Base-by-base conservation (phyloP, 176 grass and related monocot species). In the Chloris gayana region DNA sequence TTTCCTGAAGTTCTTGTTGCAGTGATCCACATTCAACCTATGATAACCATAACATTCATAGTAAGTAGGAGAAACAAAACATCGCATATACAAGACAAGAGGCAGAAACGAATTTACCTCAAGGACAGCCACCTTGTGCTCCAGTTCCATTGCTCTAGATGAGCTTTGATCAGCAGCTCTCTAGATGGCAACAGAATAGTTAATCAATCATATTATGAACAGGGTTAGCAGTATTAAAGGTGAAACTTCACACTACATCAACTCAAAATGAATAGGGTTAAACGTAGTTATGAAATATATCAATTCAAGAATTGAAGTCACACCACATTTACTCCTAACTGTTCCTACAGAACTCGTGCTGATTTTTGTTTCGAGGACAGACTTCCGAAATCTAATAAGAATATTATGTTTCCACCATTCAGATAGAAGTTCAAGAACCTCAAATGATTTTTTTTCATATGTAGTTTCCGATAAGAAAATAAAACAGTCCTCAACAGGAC, bases 141-240 rank as follows among this genome's bases (percentile, higher is more conserved):
- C 96, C 79, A 87, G 87, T 81, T 99, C 96, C 77, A 82, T 76
- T 82, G 90, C 96, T 79, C 91, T 99, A 54, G 88, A 91, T 76
- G 90, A 91, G 82, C 96, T 99, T 85, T 99, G 90, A 82, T 99
- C 96, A 85, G 96, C 89, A 88, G 86, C 84, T 89, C 96, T 95
- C 96, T 99, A 80, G 63, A 81, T 27, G 56, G 13, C 14, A 88
- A 73, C 39, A 75, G 34, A 86, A 85, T 15, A 65, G 50, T 83
- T 61, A 39, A 41, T 44, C 5, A 17, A 17, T 57, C 22, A 42
- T 61, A 78, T 42, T 82, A 66, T 27, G 31, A 25, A 25, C 51
- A 72, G 26, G 24, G 27, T 35, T 70, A 60, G 10, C 5, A 59
- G 34, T 17, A 22, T 75, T 32, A 74, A 68, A 73, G 21, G 27